A percentile compares a stretch with the other conserved stretches of the same genome.
Evolutionary conservation across 2,329 filamentous ascomycete genomes (phyloP).

Genomic region (Lachnellula subtilissima): DNA sequence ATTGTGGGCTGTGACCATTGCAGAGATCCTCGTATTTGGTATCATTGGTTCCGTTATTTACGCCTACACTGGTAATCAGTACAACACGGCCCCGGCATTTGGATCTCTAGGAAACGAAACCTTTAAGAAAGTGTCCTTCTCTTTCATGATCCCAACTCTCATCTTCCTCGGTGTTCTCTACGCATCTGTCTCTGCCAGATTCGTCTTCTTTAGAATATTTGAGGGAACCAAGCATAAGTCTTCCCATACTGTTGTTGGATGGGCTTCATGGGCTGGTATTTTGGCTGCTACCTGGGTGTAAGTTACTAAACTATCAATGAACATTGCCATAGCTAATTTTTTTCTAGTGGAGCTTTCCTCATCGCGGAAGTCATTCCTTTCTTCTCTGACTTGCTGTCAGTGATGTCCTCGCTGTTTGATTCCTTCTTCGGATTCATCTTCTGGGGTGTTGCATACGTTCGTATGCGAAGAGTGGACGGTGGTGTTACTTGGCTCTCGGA

Average conservation of each 20-base stretch:
- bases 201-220: constrained; percentile 88
- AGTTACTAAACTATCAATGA: constrained; percentile 38
- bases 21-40: constrained; percentile 81
- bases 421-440: constrained; percentile 96
- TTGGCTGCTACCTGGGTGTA: constrained; percentile 72
- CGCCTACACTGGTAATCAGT: constrained; percentile 82
- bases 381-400: constrained; percentile 67
- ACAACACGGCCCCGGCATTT: constrained; percentile 83
- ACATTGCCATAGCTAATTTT: neutral
- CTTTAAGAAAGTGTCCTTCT: constrained; percentile 85
- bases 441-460: constrained; percentile 77
- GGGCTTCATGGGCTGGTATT: constrained; percentile 73
- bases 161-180: constrained; percentile 91
- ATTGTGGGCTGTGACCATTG: constrained; percentile 83
- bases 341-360: constrained; percentile 58
- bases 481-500: constrained; percentile 37
- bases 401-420: constrained; percentile 87
- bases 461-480: constrained; percentile 65
- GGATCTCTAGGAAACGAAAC: constrained; percentile 69
- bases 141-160: constrained; percentile 92
- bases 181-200: constrained; percentile 82
- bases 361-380: constrained; percentile 92
- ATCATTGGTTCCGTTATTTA: constrained; percentile 78
- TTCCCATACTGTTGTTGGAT: constrained; percentile 76
- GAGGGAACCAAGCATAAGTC: constrained; percentile 73